Conservation (phyloP, 2,329 filamentous ascomycete genomes). For the Exophiala viscosa region DNA sequence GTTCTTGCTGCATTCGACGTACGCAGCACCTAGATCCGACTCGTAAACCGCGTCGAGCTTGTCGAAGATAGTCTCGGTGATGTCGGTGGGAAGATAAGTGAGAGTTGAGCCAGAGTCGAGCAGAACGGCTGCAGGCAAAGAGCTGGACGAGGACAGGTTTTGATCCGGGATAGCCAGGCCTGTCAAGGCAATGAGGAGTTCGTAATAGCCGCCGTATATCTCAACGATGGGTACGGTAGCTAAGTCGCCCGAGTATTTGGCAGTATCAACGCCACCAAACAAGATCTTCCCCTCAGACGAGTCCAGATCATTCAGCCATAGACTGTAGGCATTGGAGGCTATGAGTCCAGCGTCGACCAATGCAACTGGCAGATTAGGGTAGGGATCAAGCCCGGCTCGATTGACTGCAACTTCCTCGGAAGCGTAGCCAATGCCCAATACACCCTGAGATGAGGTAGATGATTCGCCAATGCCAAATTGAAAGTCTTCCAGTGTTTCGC, state of each 20-base stretch:
- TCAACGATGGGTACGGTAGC: conserved; percentile 64
- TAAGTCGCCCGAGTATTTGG: conserved; percentile 60
- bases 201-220: conserved; percentile 49
- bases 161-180: conserved; percentile 41
- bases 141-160: conserved; percentile 20
- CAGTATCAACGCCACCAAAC: conserved; percentile 70
- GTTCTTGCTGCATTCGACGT: conserved; percentile 53
- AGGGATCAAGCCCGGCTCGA: conserved; percentile 46
- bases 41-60: conserved; percentile 59
- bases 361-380: conserved; percentile 66
- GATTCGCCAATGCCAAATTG: conserved; percentile 59
- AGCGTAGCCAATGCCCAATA: conserved; percentile 80
- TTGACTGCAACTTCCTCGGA: conserved; percentile 72
- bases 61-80: conserved; percentile 52
- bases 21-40: conserved; percentile 48
- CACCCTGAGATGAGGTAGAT: conserved; percentile 62
- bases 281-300: conserved; percentile 64
- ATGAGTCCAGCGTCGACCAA: conserved; percentile 61
- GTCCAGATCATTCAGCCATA: conserved; percentile 72
- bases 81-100: conserved; percentile 60
- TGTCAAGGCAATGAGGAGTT: conserved; percentile 69
- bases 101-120: conserved; percentile 69
- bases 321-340: conserved; percentile 64
- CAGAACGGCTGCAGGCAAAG: conserved; percentile 56
- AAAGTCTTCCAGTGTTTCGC: conserved; percentile 46